phyloP scores from a whole-genome alignment of 139 green algal species.

The Tetradesmus lagerheimii region DNA sequence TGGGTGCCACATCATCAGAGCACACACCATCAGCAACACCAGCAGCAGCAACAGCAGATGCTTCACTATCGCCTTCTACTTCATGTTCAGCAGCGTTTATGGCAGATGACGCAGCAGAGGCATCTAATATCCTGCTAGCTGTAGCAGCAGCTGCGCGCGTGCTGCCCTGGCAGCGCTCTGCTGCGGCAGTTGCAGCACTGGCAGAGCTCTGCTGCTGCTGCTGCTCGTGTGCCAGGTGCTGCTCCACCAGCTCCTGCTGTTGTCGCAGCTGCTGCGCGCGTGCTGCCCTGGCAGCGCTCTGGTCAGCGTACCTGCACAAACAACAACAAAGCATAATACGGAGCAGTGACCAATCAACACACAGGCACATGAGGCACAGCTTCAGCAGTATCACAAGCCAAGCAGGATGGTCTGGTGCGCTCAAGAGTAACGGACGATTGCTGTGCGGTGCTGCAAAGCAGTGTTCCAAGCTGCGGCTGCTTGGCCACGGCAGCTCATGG shows the following conservation, averaged over 20 bases:
- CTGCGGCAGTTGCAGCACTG: constrained; percentile 7
- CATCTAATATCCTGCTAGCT: not conserved
- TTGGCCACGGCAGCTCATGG: no score
- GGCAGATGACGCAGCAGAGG: not conserved
- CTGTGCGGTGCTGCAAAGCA: no score
- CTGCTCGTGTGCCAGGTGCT: constrained; percentile 31
- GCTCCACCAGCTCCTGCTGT: not conserved
- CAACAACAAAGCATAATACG: not conserved
- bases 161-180: not conserved
- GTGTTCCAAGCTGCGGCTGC: no score
- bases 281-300: not conserved
- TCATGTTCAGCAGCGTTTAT: not conserved
- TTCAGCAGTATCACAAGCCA: no score
- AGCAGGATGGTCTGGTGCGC: no score
- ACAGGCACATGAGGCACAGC: no score
- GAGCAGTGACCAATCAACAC: no score
- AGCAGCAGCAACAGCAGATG: not conserved
- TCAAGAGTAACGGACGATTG: no score
- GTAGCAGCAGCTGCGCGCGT: no score
- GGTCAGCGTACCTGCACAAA: constrained; percentile 10
- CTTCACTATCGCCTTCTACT: not conserved
- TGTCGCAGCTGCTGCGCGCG: constrained; percentile 14
- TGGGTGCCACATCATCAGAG: not conserved
- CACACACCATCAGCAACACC: not conserved
- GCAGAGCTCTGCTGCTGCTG: constrained; percentile 13